Conservation (phyloP, 768 basidiomycete genomes). For the Glaciozyma antarctica region DNA sequence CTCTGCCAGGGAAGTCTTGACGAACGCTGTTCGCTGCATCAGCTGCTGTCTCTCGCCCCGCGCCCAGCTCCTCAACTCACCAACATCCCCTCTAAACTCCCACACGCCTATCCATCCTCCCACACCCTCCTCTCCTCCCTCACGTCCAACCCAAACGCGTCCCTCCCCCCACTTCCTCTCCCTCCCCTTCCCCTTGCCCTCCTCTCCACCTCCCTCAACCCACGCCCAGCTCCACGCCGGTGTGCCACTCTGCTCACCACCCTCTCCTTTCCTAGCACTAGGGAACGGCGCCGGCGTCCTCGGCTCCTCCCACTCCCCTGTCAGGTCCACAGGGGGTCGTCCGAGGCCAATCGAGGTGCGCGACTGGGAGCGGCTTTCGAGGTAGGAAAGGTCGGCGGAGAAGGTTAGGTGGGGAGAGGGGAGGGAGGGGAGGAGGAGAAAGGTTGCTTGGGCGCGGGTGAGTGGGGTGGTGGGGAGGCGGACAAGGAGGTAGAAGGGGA, state of each 20-base stretch:
- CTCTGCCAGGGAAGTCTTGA: neutral
- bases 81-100: slow-evolving; percentile 3
- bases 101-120: slow-evolving; percentile 17
- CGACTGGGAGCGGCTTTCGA: slow-evolving; percentile 2
- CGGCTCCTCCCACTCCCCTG: neutral
- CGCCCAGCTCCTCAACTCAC: neutral
- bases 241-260: neutral
- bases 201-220: neutral
- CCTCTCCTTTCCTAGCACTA: neutral
- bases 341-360: neutral
- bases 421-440: slow-evolving; percentile 1
- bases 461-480: neutral
- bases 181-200: slow-evolving; percentile 2
- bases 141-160: slow-evolving; percentile 6
- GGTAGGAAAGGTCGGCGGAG: slow-evolving; percentile 7
- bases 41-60: neutral
- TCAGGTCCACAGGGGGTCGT: neutral
- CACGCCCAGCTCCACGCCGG: neutral
- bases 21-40: slow-evolving; percentile 4
- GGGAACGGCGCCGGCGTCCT: slow-evolving; percentile 9
- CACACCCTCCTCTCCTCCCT: neutral
- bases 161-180: neutral
- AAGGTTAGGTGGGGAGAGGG: slow-evolving; percentile 8
- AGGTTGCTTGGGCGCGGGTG: slow-evolving; percentile 3
- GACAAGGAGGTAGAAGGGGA: neutral